Evolutionary conservation across 768 basidiomycete species (phyloP).

Genomic region (Mycena kentingensis): DNA sequence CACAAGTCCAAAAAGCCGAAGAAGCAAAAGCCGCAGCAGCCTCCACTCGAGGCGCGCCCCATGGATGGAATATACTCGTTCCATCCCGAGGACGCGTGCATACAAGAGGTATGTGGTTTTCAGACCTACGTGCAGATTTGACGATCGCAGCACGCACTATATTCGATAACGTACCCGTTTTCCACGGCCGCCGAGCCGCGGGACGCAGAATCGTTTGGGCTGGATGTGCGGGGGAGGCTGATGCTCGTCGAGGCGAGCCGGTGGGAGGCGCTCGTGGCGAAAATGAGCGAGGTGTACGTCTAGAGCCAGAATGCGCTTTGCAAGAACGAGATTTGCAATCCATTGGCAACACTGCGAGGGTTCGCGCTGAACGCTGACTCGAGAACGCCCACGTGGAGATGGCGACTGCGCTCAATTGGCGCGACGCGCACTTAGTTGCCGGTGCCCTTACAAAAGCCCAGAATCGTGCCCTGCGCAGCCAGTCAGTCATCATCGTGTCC

Average conservation of each 20-base stretch:
- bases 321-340: not conserved
- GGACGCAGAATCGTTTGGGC: conserved; percentile 67
- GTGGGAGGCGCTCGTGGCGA: conserved; percentile 43
- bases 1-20: conserved; percentile 37
- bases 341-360: not conserved
- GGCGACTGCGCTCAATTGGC: no score
- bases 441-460: no score
- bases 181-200: conserved; percentile 53
- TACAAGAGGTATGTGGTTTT: conserved; percentile 55
- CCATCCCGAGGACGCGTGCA: conserved; percentile 84
- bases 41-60: conserved; percentile 28
- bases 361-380: no score
- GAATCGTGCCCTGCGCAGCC: no score
- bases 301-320: conserved; percentile 15
- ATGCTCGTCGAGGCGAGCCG: conserved; percentile 57
- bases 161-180: conserved; percentile 54
- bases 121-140: not conserved
- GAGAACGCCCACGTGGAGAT: no score
- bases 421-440: no score
- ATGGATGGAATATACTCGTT: conserved; percentile 66
- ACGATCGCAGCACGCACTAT: conserved; percentile 46
- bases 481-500: not conserved
- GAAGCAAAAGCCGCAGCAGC: conserved; percentile 25
- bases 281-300: conserved; percentile 39
- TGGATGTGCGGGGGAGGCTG: conserved; percentile 67